A percentile compares a stretch with the other conserved stretches of the same genome.
phyloP scores from a whole-genome alignment of 352 stramenopile genomes.

The Elongisporangium anandrum region DNA sequence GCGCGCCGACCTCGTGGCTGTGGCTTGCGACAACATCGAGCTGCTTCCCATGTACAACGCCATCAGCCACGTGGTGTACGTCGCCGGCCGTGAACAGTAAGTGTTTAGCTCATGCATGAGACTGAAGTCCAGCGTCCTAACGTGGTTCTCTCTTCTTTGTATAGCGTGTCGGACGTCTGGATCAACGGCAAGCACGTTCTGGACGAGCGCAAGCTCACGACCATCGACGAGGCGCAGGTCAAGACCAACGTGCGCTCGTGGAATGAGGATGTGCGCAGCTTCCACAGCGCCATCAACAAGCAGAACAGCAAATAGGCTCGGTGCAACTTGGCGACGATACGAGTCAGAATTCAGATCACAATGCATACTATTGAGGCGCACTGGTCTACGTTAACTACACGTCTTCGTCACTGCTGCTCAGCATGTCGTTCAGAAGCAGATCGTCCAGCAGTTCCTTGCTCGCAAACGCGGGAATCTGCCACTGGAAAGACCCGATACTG shows the following conservation, averaged over 20 bases:
- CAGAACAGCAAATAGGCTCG: slow-evolving; percentile 19
- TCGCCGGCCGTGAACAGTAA: slow-evolving; percentile 68
- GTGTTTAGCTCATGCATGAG: too few species aligned
- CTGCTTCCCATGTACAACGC: slow-evolving; percentile 88
- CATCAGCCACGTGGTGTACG: slow-evolving; percentile 86
- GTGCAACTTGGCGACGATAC: too few species aligned
- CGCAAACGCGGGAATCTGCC: slow-evolving; percentile 19
- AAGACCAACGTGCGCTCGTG: slow-evolving; percentile 63
- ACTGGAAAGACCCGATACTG: slow-evolving; percentile 10
- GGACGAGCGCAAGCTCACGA: slow-evolving; percentile 60
- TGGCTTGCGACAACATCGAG: slow-evolving; percentile 59
- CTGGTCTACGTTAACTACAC: too few species aligned
- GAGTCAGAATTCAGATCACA: too few species aligned
- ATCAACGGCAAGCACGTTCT: slow-evolving; percentile 85
- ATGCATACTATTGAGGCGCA: too few species aligned
- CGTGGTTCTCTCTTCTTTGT: slow-evolving; percentile 3
- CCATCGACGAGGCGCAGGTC: slow-evolving; percentile 56
- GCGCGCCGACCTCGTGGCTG: slow-evolving; percentile 76
- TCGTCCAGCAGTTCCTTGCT: slow-evolving; percentile 9
- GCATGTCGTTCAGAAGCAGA: slow-evolving; percentile 16
- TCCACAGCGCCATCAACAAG: slow-evolving; percentile 48
- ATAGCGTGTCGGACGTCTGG: slow-evolving; percentile 86
- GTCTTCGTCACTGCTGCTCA: slow-evolving; percentile 25
- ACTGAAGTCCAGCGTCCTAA: too few species aligned
- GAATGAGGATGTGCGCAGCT: slow-evolving; percentile 47